Percentiles rank a stretch among this genome's conserved stretches.
Conservation (phyloP, 2,329 filamentous ascomycete genomes). For the Myriosclerotinia scirpicola region DNA sequence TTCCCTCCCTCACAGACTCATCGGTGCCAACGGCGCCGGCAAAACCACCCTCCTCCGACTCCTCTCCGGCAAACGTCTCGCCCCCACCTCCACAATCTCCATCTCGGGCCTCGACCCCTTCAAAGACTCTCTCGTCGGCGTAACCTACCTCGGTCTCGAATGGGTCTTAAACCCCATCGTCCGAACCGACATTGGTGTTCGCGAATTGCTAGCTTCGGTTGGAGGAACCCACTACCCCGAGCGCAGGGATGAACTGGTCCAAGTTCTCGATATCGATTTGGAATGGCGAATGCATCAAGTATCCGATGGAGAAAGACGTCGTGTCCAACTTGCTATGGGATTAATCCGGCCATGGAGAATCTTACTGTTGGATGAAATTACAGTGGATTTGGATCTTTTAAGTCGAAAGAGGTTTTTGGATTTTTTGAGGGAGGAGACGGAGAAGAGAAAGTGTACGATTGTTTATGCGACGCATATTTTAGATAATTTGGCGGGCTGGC, state of each 20-base stretch:
- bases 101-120: slow-evolving; percentile 90
- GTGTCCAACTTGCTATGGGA: slow-evolving; percentile 96
- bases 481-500: slow-evolving; percentile 93
- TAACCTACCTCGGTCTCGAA: slow-evolving; percentile 95
- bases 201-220: slow-evolving; percentile 78
- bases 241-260: slow-evolving; percentile 81
- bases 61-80: slow-evolving; percentile 90
- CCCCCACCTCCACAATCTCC: slow-evolving; percentile 70
- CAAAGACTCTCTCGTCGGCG: slow-evolving; percentile 83
- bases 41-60: slow-evolving; percentile 94
- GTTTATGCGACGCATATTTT: slow-evolving; percentile 98
- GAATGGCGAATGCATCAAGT: slow-evolving; percentile 96
- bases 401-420: slow-evolving; percentile 79
- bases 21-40: slow-evolving; percentile 94
- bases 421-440: slow-evolving; percentile 86
- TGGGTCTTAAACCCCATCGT: slow-evolving; percentile 98
- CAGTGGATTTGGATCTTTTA: slow-evolving; percentile 90
- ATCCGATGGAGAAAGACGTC: slow-evolving; percentile 83
- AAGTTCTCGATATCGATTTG: slow-evolving; percentile 87
- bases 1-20: slow-evolving; percentile 70
- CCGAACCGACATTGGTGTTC: slow-evolving; percentile 89
- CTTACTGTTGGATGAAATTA: slow-evolving; percentile 91
- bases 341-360: slow-evolving; percentile 88
- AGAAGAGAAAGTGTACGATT: slow-evolving; percentile 78
- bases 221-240: slow-evolving; percentile 81